Conservation (phyloP, 371 early-diverging fungal species). For the Mortierella sp. region DNA sequence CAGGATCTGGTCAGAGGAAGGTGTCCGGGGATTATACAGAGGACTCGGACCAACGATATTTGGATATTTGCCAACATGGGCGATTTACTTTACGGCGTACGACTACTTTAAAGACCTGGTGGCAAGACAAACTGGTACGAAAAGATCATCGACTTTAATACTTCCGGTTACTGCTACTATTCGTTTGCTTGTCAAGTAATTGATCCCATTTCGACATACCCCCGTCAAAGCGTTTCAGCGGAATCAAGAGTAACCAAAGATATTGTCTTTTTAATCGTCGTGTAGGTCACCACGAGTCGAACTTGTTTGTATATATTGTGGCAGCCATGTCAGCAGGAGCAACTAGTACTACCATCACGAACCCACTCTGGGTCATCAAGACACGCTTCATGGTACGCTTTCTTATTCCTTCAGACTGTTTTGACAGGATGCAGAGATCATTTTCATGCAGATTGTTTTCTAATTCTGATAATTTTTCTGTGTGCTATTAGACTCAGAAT, state of each 20-base stretch:
- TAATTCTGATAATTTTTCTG: neutral
- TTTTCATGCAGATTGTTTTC: neutral
- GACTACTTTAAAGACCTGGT: constrained; percentile 74
- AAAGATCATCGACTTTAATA: neutral
- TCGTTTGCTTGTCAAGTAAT: neutral
- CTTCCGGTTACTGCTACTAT: neutral
- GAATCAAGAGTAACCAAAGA: neutral
- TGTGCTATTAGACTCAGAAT: constrained; percentile 73
- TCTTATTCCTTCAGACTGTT: neutral
- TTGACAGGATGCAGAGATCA: neutral
- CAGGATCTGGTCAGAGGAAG: constrained; percentile 88
- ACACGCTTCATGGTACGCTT: constrained; percentile 87
- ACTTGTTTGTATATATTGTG: constrained; percentile 81
- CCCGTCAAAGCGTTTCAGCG: neutral
- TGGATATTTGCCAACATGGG: constrained; percentile 94
- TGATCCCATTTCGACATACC: neutral
- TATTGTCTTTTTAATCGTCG: neutral
- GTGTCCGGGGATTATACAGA: constrained; percentile 90
- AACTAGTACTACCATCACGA: constrained; percentile 82
- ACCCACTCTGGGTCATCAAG: constrained; percentile 96
- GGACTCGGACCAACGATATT: constrained; percentile 91
- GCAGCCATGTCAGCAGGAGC: constrained; percentile 92
- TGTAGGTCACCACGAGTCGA: constrained; percentile 62
- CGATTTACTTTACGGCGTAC: constrained; percentile 89
- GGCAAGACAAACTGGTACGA: constrained; percentile 37